phyloP scores from a whole-genome alignment of 2,329 filamentous ascomycete genomes.

The Furcasterigmium furcatum region DNA sequence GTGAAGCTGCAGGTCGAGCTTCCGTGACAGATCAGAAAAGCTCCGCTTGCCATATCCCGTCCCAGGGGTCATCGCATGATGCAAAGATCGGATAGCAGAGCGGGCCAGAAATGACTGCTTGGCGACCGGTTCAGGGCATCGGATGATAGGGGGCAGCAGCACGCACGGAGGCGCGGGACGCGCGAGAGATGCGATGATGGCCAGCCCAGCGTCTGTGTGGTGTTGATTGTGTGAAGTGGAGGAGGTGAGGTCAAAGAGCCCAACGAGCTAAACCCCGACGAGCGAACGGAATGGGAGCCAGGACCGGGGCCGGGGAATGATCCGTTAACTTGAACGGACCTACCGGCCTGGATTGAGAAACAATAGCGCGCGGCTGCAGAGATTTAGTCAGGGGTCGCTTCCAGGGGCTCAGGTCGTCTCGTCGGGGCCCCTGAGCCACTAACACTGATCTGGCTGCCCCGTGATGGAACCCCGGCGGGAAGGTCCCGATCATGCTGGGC shows the following conservation, averaged over 20 bases:
- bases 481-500: not conserved
- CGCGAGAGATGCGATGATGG: not conserved
- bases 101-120: not conserved
- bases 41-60: too few relatives aligned
- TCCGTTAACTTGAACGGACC: not conserved
- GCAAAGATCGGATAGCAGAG: not conserved
- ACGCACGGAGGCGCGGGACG: not conserved
- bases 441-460: not conserved
- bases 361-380: slow-evolving; percentile 3
- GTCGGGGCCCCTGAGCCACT: not conserved
- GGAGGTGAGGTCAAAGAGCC: not conserved
- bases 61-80: too few relatives aligned
- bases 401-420: too few relatives aligned
- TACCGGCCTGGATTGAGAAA: not conserved
- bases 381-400: slow-evolving; percentile 1
- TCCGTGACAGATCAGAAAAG: too few relatives aligned
- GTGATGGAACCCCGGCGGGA: not conserved
- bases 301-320: not conserved
- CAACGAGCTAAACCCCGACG: too few relatives aligned
- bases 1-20: too few relatives aligned
- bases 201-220: not conserved
- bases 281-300: too few relatives aligned
- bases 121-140: not conserved
- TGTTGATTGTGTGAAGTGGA: not conserved
- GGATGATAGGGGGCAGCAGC: not conserved